Evolutionary conservation across 352 stramenopile genomes (phyloP), one percentile per base, ranked within the genome.

Genomic region (Phytophthora pisi): DNA sequence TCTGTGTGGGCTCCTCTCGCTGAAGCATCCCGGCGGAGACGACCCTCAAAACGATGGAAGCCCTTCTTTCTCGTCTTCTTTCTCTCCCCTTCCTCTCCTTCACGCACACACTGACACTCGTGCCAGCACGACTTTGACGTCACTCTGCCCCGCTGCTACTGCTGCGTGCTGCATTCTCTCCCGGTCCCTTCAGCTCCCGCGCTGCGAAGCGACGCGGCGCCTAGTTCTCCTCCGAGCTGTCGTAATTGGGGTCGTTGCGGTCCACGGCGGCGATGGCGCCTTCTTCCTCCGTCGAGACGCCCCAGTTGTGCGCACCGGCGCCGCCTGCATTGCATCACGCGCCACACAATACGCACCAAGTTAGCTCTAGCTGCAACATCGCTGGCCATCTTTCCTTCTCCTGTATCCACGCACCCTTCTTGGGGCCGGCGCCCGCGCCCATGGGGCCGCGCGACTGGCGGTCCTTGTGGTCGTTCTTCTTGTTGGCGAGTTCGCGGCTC

Each of bases 391-490:
- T 64, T 31, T 51, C 6, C 16, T 43, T 42, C 24, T 68, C 56
- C 61, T 55, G n/a, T 36, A 49, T 31, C 4, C 8, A 67, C 72
- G 42, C 38, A 88, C 81, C 83, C 61, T 93, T 93, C 79, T 93
- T 93, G 51, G 72, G 62, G 28, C 64, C 76, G 1, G 65, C 58
- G 18, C 71, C 77, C 18, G 76, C 79, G 38, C 82, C 82, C 23
- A 84, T 66, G 8, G 69, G 81, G 2, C 85, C 88, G n/a, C 85
- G 80, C 51, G 86, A 92, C 30, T 93, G 85, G 30, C 84, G 88
- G 67, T 95, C 84, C 81, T 95, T 95, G 64, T 88, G 70, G 63
- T 89, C 82, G 70, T 91, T 93, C 78, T 92, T 95, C 77, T 95
- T 95, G 77, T 89, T 95, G 40, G 75, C 54, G 51, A 93, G 76